Conservation (phyloP, 2,329 filamentous ascomycete species). For the Madurella mycetomatis region DNA sequence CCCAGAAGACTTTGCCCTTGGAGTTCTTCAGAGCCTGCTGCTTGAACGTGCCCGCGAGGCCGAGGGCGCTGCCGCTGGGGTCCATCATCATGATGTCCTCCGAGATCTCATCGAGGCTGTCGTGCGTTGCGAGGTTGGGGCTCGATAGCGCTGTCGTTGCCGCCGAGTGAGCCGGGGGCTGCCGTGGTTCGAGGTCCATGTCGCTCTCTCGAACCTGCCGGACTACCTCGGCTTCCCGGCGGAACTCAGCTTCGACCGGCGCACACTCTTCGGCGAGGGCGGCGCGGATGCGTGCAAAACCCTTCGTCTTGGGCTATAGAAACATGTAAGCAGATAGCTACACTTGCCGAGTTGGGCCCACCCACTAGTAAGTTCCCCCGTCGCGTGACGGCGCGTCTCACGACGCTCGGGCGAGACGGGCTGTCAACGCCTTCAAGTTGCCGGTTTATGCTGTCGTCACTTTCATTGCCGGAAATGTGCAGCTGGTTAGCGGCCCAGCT, state of each 20-base stretch:
- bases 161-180: slow-evolving; percentile 42
- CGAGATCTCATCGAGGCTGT: slow-evolving; percentile 62
- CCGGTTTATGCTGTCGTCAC: slow-evolving; percentile 59
- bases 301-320: slow-evolving; percentile 84
- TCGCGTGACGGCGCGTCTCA: slow-evolving; percentile 76
- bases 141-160: slow-evolving; percentile 61
- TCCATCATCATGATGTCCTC: slow-evolving; percentile 67
- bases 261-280: slow-evolving; percentile 83
- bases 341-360: background rate
- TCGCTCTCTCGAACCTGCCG: slow-evolving; percentile 92
- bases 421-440: slow-evolving; percentile 45
- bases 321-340: background rate
- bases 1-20: slow-evolving; percentile 70
- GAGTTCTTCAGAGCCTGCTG: slow-evolving; percentile 68
- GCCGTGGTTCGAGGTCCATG: slow-evolving; percentile 52
- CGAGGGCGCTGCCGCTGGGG: slow-evolving; percentile 22
- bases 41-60: slow-evolving; percentile 60
- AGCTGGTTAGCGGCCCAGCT: slow-evolving; percentile 87
- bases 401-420: slow-evolving; percentile 56
- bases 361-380: slow-evolving; percentile 83
- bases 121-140: slow-evolving; percentile 60
- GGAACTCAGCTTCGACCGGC: slow-evolving; percentile 82
- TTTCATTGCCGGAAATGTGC: slow-evolving; percentile 76
- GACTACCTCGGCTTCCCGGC: slow-evolving; percentile 90
- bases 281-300: slow-evolving; percentile 87